Conservation (phyloP, 2,329 filamentous ascomycete genomes). For the Daldinia sp. region DNA sequence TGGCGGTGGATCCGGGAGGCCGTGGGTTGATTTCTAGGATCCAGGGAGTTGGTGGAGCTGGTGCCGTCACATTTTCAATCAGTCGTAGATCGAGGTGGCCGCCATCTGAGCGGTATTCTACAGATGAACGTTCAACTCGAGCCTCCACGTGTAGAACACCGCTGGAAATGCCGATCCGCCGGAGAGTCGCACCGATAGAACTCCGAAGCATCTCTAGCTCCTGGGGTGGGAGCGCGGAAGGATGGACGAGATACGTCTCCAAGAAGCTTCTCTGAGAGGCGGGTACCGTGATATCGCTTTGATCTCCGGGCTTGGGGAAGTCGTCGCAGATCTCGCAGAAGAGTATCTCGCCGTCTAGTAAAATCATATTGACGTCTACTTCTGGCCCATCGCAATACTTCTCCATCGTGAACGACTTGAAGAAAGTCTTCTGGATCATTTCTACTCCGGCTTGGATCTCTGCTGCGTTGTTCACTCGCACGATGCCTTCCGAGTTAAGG, state of each 20-base stretch:
- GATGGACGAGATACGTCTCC: slow-evolving; percentile 48
- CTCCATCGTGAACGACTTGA: slow-evolving; percentile 45
- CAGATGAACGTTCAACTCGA: slow-evolving; percentile 42
- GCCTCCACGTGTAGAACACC: slow-evolving; percentile 50
- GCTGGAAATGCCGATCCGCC: slow-evolving; percentile 44
- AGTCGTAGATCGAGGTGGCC: slow-evolving; percentile 35
- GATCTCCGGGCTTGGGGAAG: slow-evolving; percentile 48
- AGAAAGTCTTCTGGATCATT: slow-evolving; percentile 39
- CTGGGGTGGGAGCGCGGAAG: slow-evolving; percentile 45
- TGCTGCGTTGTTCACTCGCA: slow-evolving; percentile 41
- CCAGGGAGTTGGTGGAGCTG: slow-evolving; percentile 40
- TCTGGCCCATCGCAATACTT: slow-evolving; percentile 48
- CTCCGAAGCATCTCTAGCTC: slow-evolving; percentile 40
- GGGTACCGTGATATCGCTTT: slow-evolving; percentile 10
- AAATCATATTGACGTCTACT: slow-evolving; percentile 48
- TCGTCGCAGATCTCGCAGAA: slow-evolving; percentile 50
- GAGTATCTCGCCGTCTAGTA: slow-evolving; percentile 46
- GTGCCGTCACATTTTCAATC: background rate
- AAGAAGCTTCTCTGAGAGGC: slow-evolving; percentile 43
- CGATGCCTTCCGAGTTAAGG: slow-evolving; percentile 48
- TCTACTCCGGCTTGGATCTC: slow-evolving; percentile 34
- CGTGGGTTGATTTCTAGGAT: slow-evolving; percentile 49
- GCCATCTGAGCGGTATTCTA: slow-evolving; percentile 36
- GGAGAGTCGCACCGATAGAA: slow-evolving; percentile 39
- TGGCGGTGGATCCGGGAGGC: slow-evolving; percentile 47